phyloP scores from a whole-genome alignment of 768 basidiomycete species.

The Pulveroboletus frians region DNA sequence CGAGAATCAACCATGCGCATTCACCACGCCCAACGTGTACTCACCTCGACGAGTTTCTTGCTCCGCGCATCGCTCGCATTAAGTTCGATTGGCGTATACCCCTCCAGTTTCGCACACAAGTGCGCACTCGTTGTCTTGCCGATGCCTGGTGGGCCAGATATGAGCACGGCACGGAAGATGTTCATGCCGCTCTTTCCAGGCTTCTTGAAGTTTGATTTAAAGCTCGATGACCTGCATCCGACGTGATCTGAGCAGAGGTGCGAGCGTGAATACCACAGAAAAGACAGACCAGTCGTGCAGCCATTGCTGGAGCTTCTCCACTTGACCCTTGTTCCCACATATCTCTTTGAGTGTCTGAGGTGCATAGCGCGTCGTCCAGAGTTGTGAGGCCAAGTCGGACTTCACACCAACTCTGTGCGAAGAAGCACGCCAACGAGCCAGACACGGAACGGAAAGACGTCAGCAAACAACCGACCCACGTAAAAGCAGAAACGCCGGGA shows the following conservation, averaged over 20 bases:
- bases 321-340: constrained; percentile 89
- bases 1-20: background rate
- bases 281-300: constrained; percentile 72
- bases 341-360: constrained; percentile 84
- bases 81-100: constrained; percentile 89
- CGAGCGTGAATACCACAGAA: background rate
- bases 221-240: constrained; percentile 57
- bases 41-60: constrained; percentile 93
- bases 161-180: constrained; percentile 77
- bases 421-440: background rate
- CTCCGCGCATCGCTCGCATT: constrained; percentile 95
- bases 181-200: constrained; percentile 91
- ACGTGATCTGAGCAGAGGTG: background rate
- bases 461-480: background rate
- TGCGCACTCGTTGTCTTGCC: constrained; percentile 98
- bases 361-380: constrained; percentile 96
- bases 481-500: background rate
- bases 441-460: background rate
- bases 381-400: constrained; percentile 52
- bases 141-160: constrained; percentile 93
- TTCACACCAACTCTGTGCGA: constrained; percentile 26
- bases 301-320: constrained; percentile 89
- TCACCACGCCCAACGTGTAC: background rate
- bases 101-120: constrained; percentile 82
- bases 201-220: constrained; percentile 82